Conservation (phyloP, 176 grass and related monocot genomes). For the Themeda triandra region DNA sequence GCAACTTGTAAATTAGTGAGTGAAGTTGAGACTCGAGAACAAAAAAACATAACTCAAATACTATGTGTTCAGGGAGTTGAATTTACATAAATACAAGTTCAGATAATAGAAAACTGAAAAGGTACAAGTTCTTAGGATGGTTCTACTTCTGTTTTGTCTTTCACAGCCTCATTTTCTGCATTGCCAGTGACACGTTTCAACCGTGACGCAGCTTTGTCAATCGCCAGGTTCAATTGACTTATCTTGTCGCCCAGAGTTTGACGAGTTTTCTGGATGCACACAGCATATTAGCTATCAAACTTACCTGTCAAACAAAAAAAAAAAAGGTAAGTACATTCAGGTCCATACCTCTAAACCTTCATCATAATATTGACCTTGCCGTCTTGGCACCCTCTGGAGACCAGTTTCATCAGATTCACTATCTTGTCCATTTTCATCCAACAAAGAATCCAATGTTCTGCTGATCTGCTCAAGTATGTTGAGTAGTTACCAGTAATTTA, state of each 20-base stretch:
- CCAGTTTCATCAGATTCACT: conserved; percentile 45
- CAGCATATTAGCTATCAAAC: conserved; percentile 9
- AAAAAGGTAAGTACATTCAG: not conserved
- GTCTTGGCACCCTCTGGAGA: conserved; percentile 23
- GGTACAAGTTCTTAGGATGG: conserved; percentile 37
- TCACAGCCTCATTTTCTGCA: conserved; percentile 32
- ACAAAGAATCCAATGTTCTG: conserved; percentile 47
- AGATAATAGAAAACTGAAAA: conserved; percentile 17
- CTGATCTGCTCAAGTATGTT: conserved; percentile 53
- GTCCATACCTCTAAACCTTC: conserved; percentile 55
- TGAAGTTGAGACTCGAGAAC: not conserved
- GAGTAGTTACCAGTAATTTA: not conserved
- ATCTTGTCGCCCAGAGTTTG: conserved; percentile 70
- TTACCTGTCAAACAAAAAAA: not conserved
- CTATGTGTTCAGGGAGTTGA: not conserved
- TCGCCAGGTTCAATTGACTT: conserved; percentile 60
- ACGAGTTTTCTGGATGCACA: conserved; percentile 55
- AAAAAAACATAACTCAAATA: not conserved
- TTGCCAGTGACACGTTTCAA: conserved; percentile 49
- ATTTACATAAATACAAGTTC: not conserved
- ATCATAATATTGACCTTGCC: conserved; percentile 42
- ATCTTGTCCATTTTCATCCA: conserved; percentile 49
- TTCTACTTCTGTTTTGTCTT: conserved; percentile 53
- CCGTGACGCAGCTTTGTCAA: conserved; percentile 54
- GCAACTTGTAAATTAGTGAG: not conserved